Conservation (phyloP, 805 yeast species). For the Kluyveromyces wickerhamii region DNA sequence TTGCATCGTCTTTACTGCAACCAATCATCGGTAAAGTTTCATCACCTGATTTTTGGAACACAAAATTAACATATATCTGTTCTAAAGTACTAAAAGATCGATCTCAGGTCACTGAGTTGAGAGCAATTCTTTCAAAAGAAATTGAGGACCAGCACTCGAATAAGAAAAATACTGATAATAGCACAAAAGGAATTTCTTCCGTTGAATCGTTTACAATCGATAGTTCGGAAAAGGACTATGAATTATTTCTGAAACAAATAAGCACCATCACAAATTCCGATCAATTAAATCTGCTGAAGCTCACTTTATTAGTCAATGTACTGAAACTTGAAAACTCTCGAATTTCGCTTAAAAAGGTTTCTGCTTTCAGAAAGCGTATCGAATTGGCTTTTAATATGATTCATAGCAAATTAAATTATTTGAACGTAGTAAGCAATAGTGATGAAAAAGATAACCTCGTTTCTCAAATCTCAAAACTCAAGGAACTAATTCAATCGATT, state of each 20-base stretch:
- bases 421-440: not conserved
- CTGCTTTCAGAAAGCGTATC: conserved; percentile 14
- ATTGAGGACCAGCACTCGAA: conserved; percentile 24
- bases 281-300: conserved; percentile 14
- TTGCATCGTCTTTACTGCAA: conserved; percentile 47
- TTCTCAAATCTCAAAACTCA: conserved; percentile 11
- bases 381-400: conserved; percentile 20
- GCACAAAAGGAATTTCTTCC: not conserved
- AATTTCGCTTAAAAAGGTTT: conserved; percentile 4
- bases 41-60: conserved; percentile 75
- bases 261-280: conserved; percentile 13
- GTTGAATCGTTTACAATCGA: conserved; percentile 7
- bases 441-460: not conserved
- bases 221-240: conserved; percentile 21
- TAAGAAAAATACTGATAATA: conserved; percentile 7
- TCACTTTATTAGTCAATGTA: conserved; percentile 14
- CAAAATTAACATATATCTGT: conserved; percentile 47
- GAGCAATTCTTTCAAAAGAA: conserved; percentile 65
- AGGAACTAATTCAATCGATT: conserved; percentile 12
- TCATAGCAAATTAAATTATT: conserved; percentile 15
- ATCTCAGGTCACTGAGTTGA: conserved; percentile 60
- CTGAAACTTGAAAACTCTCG: conserved; percentile 9
- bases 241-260: conserved; percentile 19
- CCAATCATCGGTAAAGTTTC: conserved; percentile 46
- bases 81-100: conserved; percentile 64